A percentile compares a stretch with the other conserved stretches of the same genome.
These are phyloP conservation scores for Blastobotrys malaysiensis DNA, from an alignment of 1,139 yeast genomes.

Conservation along the genomic window DNA sequence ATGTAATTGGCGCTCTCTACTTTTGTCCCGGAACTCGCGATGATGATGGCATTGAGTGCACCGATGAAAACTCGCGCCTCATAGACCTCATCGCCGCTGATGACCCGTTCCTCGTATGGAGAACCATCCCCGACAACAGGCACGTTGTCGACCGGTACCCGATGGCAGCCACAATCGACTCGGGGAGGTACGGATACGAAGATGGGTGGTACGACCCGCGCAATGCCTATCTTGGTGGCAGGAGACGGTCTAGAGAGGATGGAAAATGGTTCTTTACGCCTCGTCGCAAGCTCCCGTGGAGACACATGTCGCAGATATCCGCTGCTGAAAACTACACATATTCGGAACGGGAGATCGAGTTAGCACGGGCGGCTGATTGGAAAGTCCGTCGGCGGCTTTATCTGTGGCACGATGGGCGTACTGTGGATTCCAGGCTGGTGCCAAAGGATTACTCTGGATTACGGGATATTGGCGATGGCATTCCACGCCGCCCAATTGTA, in stretches of 20 bases:
- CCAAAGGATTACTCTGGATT: background rate
- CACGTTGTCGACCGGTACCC: conserved; percentile 8
- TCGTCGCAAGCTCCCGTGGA: background rate
- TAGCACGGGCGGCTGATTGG: conserved; percentile 1
- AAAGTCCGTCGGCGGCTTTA: background rate
- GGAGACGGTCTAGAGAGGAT: background rate
- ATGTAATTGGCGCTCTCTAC: conserved; percentile 8
- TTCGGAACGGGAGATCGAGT: background rate
- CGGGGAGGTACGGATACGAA: background rate
- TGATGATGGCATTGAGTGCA: conserved; percentile 8
- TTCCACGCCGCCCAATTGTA: background rate
- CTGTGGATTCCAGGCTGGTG: background rate
- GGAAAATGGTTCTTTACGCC: background rate
- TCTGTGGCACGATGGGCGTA: background rate
- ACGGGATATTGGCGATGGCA: background rate
- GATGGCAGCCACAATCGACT: background rate
- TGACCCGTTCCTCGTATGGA: background rate
- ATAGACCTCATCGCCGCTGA: background rate
- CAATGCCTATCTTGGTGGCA: background rate
- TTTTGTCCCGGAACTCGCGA: conserved; percentile 4
- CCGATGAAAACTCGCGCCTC: background rate
- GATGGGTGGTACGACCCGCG: background rate
- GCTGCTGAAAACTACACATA: conserved; percentile 7
- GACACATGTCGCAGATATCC: background rate
- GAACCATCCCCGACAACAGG: conserved; percentile 12